Percentiles rank a stretch among this genome's conserved stretches.
These are phyloP conservation scores for Barnettozyma sp. DNA, from an alignment of 805 yeast species.

Conservation along the genomic window DNA sequence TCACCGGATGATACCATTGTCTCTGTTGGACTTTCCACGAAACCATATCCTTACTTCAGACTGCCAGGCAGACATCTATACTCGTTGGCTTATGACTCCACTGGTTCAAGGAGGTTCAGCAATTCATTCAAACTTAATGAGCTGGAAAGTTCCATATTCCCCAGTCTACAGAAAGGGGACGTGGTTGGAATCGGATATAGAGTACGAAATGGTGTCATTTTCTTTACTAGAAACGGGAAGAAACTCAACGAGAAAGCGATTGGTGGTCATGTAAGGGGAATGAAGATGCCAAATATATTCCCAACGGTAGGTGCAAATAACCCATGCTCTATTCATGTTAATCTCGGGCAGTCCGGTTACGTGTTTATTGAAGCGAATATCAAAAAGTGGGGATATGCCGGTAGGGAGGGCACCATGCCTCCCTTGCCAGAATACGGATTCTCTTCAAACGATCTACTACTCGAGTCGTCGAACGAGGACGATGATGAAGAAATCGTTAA, in stretches of 20 bases:
- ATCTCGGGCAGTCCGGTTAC: constrained; percentile 77
- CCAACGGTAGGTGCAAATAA: constrained; percentile 90
- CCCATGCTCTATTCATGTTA: constrained; percentile 77
- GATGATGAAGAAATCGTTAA: constrained; percentile 20
- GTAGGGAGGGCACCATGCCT: constrained; percentile 74
- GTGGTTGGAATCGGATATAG: constrained; percentile 90
- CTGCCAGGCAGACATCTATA: constrained; percentile 87
- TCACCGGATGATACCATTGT: constrained; percentile 44
- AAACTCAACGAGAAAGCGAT: constrained; percentile 74
- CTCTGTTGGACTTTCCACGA: constrained; percentile 74
- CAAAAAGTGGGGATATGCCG: constrained; percentile 81
- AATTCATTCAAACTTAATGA: constrained; percentile 55
- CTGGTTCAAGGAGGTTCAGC: constrained; percentile 72
- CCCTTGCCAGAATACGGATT: constrained; percentile 92
- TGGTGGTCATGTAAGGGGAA: constrained; percentile 71
- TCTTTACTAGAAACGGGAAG: constrained; percentile 92
- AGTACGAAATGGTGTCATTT: constrained; percentile 74
- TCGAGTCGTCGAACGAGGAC: constrained; percentile 46
- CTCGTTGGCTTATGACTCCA: constrained; percentile 83
- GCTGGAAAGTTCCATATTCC: constrained; percentile 46
- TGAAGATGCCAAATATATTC: constrained; percentile 62
- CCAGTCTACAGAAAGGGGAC: constrained; percentile 70
- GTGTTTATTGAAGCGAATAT: constrained; percentile 81
- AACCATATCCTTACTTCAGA: constrained; percentile 90
- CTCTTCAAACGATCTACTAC: constrained; percentile 66